A percentile compares a stretch with the other conserved stretches of the same genome.
Conservation (phyloP, 352 stramenopile species). For the Pythium phragmiticola region DNA sequence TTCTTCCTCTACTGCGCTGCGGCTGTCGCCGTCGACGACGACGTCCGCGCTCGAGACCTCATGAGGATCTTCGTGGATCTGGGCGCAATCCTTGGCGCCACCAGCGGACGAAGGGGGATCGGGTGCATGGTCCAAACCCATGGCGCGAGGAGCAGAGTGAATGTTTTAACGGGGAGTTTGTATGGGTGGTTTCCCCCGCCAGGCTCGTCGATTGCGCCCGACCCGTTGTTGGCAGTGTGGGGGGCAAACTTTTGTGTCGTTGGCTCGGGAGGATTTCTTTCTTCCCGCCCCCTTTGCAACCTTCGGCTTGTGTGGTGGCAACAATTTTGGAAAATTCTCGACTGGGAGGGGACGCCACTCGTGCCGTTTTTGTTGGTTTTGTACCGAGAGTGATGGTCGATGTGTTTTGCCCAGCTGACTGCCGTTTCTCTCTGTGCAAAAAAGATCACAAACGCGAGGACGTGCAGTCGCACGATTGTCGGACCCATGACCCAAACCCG, state of each 20-base stretch:
- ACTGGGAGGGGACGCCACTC: constrained; percentile 20
- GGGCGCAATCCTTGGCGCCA: constrained; percentile 24
- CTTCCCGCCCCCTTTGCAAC: not conserved
- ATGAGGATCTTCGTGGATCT: constrained; percentile 18
- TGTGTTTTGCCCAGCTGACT: constrained; percentile 1
- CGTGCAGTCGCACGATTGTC: constrained; percentile 6
- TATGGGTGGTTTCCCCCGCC: constrained; percentile 25
- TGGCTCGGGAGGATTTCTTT: constrained; percentile 6
- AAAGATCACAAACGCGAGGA: constrained; percentile 10
- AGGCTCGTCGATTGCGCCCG: not conserved
- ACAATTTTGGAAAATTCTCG: constrained; percentile 36
- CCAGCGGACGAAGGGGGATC: constrained; percentile 5
- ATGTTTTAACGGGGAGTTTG: constrained; percentile 46
- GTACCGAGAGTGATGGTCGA: constrained; percentile 22
- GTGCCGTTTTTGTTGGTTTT: constrained; percentile 17
- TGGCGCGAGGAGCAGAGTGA: constrained; percentile 37
- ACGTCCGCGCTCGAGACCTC: constrained; percentile 5
- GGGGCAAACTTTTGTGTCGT: constrained; percentile 35
- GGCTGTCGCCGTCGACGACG: not conserved
- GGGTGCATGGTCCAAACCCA: constrained; percentile 51
- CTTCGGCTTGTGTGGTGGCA: constrained; percentile 20
- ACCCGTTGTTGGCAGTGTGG: constrained; percentile 13
- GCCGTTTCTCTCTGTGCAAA: constrained; percentile 12
- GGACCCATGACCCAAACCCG: not conserved
- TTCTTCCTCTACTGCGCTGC: not conserved